Evolutionary conservation across 352 stramenopile species (phyloP).

Genomic region (Thalassiosira pacifica): DNA sequence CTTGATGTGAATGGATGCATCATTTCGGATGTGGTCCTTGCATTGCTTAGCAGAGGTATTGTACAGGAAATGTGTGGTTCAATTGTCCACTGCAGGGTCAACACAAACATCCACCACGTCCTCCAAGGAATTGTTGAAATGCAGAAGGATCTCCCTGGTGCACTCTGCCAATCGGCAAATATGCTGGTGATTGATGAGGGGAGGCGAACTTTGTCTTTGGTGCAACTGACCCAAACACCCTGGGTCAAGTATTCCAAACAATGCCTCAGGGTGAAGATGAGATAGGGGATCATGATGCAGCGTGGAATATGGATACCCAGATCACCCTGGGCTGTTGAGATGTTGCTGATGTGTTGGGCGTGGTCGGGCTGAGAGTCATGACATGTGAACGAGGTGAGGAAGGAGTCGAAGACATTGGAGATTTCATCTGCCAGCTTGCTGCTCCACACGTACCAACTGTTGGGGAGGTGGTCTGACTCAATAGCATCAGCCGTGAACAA

Average conservation of each 20-base stretch:
- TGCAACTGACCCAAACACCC: neutral
- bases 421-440: slow-evolving; percentile 12
- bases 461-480: neutral
- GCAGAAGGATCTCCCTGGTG: neutral
- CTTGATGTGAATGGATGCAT: neutral
- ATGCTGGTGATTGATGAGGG: slow-evolving; percentile 20
- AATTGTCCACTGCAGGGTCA: neutral
- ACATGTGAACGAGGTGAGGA: neutral
- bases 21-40: neutral
- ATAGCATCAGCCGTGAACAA: slow-evolving; percentile 15
- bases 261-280: slow-evolving; percentile 15
- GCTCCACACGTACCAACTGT: slow-evolving; percentile 29
- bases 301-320: slow-evolving; percentile 28
- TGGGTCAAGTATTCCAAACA: neutral
- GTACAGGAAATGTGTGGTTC: neutral
- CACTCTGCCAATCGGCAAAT: slow-evolving; percentile 8
- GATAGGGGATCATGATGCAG: slow-evolving; percentile 16
- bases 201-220: neutral
- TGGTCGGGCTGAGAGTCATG: neutral
- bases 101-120: neutral
- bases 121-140: neutral
- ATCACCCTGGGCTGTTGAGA: slow-evolving; percentile 21
- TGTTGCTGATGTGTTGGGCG: slow-evolving; percentile 8
- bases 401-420: neutral
- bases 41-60: neutral